These are phyloP conservation scores for Flueggea neowawraea DNA, from an alignment of 441 rosid genomes.

Conservation along the genomic window DNA sequence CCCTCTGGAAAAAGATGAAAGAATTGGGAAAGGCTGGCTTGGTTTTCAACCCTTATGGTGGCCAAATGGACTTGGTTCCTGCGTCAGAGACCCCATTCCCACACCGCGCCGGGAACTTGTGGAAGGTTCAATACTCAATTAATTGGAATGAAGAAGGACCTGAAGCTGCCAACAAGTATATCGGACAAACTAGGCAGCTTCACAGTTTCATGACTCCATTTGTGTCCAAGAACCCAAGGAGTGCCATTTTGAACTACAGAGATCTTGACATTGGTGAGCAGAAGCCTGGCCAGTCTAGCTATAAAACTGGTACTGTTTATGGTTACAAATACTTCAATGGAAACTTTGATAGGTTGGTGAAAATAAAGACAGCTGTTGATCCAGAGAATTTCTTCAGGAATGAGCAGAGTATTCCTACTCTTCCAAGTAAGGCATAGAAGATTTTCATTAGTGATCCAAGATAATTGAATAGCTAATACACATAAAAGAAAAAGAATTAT, in stretches of 20 bases:
- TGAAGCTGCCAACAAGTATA: constrained; percentile 9
- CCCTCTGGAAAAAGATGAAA: constrained; percentile 39
- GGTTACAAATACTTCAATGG: constrained; percentile 52
- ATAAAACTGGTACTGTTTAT: constrained; percentile 31
- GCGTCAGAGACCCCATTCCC: constrained; percentile 47
- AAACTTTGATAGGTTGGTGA: constrained; percentile 57
- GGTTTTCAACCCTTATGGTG: constrained; percentile 62
- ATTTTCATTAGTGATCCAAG: no score
- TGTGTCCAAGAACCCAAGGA: constrained; percentile 59
- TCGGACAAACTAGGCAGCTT: constrained; percentile 37
- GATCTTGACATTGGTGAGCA: constrained; percentile 48
- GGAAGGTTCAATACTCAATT: constrained; percentile 36
- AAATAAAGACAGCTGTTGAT: constrained; percentile 60
- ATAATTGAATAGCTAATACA: no score
- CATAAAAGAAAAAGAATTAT: no score
- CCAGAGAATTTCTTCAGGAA: constrained; percentile 51
- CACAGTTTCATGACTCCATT: constrained; percentile 46
- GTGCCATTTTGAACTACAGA: constrained; percentile 53
- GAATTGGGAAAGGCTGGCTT: constrained; percentile 37
- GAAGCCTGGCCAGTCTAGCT: constrained; percentile 4
- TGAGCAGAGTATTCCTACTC: constrained; percentile 54
- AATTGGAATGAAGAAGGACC: constrained; percentile 35
- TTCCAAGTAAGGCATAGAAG: constrained; percentile 12
- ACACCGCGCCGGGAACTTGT: constrained; percentile 45
- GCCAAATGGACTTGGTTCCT: constrained; percentile 40